Conservation (phyloP, 768 basidiomycete species). For the Punctularia strigosozonata region DNA sequence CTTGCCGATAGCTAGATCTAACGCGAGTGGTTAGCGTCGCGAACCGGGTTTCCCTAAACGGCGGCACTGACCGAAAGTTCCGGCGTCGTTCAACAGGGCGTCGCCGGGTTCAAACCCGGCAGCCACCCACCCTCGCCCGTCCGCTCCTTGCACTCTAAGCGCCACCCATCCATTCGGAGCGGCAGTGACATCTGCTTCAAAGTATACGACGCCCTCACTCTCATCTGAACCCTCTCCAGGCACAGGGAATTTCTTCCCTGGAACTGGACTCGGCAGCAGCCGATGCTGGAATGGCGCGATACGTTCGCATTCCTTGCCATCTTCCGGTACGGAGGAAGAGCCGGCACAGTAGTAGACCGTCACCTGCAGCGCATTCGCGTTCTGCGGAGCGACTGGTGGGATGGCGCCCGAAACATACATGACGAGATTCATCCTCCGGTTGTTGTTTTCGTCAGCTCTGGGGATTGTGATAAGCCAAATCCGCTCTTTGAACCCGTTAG, state of each 20-base stretch:
- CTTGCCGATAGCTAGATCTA: too few species aligned
- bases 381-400: constrained; percentile 35
- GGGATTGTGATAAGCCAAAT: constrained; percentile 42
- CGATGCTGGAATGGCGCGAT: constrained; percentile 35
- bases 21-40: too few species aligned
- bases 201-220: constrained; percentile 61
- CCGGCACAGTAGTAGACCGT: constrained; percentile 35
- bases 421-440: constrained; percentile 24
- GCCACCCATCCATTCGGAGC: constrained; percentile 33
- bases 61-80: constrained; percentile 35
- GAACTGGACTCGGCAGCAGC: constrained; percentile 50
- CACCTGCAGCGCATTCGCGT: constrained; percentile 29
- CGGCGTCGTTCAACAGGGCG: constrained; percentile 19
- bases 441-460: constrained; percentile 4
- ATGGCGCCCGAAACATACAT: constrained; percentile 40
- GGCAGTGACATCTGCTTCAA: constrained; percentile 33
- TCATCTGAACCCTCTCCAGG: constrained; percentile 63
- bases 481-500: constrained; percentile 27
- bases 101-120: constrained; percentile 35
- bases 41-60: too few species aligned
- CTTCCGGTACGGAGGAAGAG: background rate
- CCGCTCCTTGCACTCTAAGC: constrained; percentile 35
- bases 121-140: constrained; percentile 49
- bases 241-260: constrained; percentile 45
- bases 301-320: constrained; percentile 1